phyloP scores from a whole-genome alignment of 371 early-diverging fungal species.

The Mortierella sp. region DNA sequence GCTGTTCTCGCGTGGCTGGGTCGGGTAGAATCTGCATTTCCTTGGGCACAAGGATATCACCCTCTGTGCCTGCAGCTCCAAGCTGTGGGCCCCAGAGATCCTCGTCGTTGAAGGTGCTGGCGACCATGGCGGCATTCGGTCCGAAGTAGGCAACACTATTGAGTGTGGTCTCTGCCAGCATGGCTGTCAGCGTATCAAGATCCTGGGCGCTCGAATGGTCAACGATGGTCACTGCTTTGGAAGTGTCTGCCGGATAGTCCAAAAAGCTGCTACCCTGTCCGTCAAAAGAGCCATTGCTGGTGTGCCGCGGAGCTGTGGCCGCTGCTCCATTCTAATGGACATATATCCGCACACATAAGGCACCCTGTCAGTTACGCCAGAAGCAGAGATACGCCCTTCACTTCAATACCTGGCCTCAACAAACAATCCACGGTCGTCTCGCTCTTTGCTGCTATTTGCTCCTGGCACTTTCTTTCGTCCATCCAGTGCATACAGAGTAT shows the following conservation, averaged over 20 bases:
- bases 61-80: constrained; percentile 17
- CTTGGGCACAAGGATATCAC: constrained; percentile 29
- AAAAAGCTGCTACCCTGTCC: constrained; percentile 14
- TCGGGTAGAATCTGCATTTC: constrained; percentile 32
- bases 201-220: constrained; percentile 28
- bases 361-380: background rate
- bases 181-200: constrained; percentile 7
- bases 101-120: constrained; percentile 26
- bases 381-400: too few species aligned
- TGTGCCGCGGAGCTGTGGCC: constrained; percentile 6
- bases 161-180: constrained; percentile 28
- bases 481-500: background rate
- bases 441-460: constrained; percentile 6
- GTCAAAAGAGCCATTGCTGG: constrained; percentile 7
- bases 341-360: background rate
- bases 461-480: background rate
- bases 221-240: constrained; percentile 26
- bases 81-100: constrained; percentile 39
- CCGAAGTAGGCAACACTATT: constrained; percentile 23
- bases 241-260: constrained; percentile 17
- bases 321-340: too few species aligned
- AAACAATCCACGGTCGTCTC: too few species aligned
- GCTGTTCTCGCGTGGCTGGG: constrained; percentile 12
- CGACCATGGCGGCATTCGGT: constrained; percentile 26
- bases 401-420: too few species aligned